phyloP scores from a whole-genome alignment of 768 basidiomycete genomes.

The Suillus decipiens region DNA sequence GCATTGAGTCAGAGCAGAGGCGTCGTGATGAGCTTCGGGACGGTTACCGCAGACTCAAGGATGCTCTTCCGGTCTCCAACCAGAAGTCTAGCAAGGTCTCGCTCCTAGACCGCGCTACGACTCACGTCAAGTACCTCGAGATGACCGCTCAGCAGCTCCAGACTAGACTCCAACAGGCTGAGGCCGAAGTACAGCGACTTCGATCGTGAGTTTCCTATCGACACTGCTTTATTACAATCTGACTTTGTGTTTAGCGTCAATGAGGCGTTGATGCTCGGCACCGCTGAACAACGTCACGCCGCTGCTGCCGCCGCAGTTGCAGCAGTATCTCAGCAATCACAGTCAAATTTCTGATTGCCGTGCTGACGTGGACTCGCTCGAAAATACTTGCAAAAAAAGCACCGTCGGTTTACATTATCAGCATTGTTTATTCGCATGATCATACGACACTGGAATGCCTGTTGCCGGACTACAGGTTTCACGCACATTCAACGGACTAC shows the following conservation, averaged over 20 bases:
- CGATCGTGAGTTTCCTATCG: slow-evolving; percentile 45
- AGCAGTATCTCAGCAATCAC: slow-evolving; percentile 47
- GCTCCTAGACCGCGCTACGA: slow-evolving; percentile 84
- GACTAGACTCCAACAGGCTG: slow-evolving; percentile 74
- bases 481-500: slow-evolving; percentile 50
- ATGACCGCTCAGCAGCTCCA: slow-evolving; percentile 75
- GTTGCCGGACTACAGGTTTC: slow-evolving; percentile 58
- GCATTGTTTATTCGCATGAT: slow-evolving; percentile 39
- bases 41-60: slow-evolving; percentile 88
- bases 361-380: slow-evolving; percentile 15
- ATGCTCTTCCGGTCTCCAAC: slow-evolving; percentile 85
- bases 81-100: slow-evolving; percentile 94
- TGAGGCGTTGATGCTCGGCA: slow-evolving; percentile 87
- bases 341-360: slow-evolving; percentile 48
- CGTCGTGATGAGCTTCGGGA: slow-evolving; percentile 92
- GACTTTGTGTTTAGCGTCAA: slow-evolving; percentile 53
- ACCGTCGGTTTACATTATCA: slow-evolving; percentile 39
- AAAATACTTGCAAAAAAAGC: slow-evolving; percentile 25
- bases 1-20: slow-evolving; percentile 92
- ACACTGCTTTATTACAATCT: slow-evolving; percentile 7
- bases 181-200: slow-evolving; percentile 79
- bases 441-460: slow-evolving; percentile 46
- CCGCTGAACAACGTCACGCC: slow-evolving; percentile 71
- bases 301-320: slow-evolving; percentile 57
- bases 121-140: slow-evolving; percentile 86